phyloP scores from a whole-genome alignment of 73 alveolate genomes.

The Uronychia setigera region DNA sequence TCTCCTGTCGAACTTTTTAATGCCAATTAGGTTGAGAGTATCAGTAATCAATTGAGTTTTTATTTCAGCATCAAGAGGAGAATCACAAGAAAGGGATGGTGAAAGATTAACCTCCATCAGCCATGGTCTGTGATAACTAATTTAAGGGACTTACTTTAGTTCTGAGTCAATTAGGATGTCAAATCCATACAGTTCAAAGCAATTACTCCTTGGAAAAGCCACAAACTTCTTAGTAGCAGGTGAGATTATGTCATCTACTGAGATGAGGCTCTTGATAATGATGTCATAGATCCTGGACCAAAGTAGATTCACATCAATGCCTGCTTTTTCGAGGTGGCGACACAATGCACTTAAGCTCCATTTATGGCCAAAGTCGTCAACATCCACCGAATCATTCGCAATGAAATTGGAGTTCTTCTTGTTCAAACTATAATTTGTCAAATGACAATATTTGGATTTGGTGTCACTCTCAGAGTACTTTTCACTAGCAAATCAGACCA shows the following conservation, averaged over 20 bases:
- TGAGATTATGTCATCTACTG: slow-evolving; percentile 53
- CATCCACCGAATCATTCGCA: slow-evolving; percentile 32
- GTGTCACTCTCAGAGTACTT: slow-evolving; percentile 62
- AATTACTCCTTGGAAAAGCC: slow-evolving; percentile 51
- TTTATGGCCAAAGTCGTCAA: slow-evolving; percentile 81
- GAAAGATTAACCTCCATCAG: slow-evolving; percentile 91
- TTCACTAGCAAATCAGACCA: slow-evolving; percentile 92
- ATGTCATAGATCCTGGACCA: slow-evolving; percentile 76
- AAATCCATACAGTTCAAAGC: slow-evolving; percentile 82
- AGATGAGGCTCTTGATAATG: slow-evolving; percentile 57
- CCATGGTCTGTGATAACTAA: slow-evolving; percentile 91
- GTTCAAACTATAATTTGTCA: slow-evolving; percentile 76
- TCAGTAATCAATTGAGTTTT: slow-evolving; percentile 84
- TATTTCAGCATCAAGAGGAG: slow-evolving; percentile 87
- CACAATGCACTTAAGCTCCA: slow-evolving; percentile 76
- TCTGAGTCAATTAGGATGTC: slow-evolving; percentile 79
- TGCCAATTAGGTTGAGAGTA: slow-evolving; percentile 78
- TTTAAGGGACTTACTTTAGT: too few relatives aligned
- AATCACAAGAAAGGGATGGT: slow-evolving; percentile 88
- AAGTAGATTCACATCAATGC: slow-evolving; percentile 52
- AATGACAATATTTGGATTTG: slow-evolving; percentile 64
- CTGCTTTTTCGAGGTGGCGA: slow-evolving; percentile 58
- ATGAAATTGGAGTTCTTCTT: slow-evolving; percentile 79
- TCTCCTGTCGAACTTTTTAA: slow-evolving; percentile 43
- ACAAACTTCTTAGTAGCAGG: slow-evolving; percentile 61